Evolutionary conservation across 176 grass and related monocot species (phyloP).

Genomic region (Cenchrus purpureus): DNA sequence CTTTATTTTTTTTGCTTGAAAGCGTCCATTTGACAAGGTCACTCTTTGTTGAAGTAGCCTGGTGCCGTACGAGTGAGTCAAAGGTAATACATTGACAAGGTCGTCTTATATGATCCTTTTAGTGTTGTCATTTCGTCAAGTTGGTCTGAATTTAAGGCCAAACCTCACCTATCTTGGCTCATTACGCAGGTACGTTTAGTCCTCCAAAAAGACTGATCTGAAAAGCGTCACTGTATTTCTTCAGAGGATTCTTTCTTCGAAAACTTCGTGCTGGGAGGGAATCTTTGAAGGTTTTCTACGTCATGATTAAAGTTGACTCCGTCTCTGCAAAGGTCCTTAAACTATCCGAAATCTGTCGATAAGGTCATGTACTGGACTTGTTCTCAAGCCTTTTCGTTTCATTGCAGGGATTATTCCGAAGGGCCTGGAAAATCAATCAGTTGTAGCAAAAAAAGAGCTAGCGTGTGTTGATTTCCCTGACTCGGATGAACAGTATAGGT

Average conservation of each 20-base stretch:
- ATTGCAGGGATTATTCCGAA: background rate
- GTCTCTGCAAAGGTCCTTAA: background rate
- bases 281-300: background rate
- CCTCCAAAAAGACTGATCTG: background rate
- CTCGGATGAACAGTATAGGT: constrained; percentile 22
- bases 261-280: background rate
- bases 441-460: background rate
- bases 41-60: constrained; percentile 24
- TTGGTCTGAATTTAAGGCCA: background rate
- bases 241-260: background rate
- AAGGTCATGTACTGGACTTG: background rate
- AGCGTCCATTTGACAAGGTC: background rate
- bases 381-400: background rate
- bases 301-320: constrained; percentile 1
- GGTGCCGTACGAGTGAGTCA: background rate
- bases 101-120: constrained; percentile 5
- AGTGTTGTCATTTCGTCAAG: background rate
- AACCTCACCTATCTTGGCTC: background rate
- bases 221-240: background rate
- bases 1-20: background rate
- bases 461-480: constrained; percentile 26
- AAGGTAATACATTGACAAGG: constrained; percentile 4
- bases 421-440: background rate
- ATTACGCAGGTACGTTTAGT: background rate
- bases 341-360: background rate